Evolutionary conservation across 2,329 filamentous ascomycete genomes (phyloP), one percentile per base, ranked within the genome.

Genomic region (Fusarium torreyae): DNA sequence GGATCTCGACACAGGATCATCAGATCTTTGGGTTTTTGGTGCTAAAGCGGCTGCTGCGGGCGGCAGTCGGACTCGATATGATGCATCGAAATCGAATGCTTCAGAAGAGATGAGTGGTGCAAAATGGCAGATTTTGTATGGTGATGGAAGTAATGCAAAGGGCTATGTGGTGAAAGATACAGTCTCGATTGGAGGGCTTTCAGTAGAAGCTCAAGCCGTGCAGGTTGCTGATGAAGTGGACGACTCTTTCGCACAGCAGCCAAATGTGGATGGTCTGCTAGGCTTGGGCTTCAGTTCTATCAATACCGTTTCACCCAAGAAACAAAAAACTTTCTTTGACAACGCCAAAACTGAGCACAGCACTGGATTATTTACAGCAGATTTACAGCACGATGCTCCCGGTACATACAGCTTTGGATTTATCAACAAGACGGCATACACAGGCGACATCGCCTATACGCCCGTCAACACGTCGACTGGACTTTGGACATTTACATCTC

Each of bases 391-490:
- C 66, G 83, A 77, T 20, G 67, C 72, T 3, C 66, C 76, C 5
- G 92, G 92, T 36, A 85, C 86, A 44, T 94, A 93, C 80, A 90
- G 93, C 73, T 94, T 94, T 75, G 92, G 92, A 63, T 84, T 80
- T 68, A 89, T 94, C 74, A 90, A 94, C 77, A 75, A 74, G 2
- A 81, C 80, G 55, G 89, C 92, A 73, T 92, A 91, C 77, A 82
- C 77, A 3, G 92, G 91, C 40, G 71, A 84, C 2, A 84, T 94
- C 72, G 79, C 84, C 18, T 93, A 89, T 75, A 83, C 89, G 26
- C 81, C 85, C 14, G 84, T 93, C 66, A 87, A 93, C 76, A 84
- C 69, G 73, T 82, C 81, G 38, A 77, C 88, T 28, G 90, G 90
- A 15, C 91, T 87, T 82, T 93, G 91, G 91, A 80, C 82, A 33